A percentile compares a stretch with the other conserved stretches of the same genome.
These are phyloP conservation scores for Anthracocystis setariae DNA, from an alignment of 1,284 basidiomycete species.

Conservation along the genomic window DNA sequence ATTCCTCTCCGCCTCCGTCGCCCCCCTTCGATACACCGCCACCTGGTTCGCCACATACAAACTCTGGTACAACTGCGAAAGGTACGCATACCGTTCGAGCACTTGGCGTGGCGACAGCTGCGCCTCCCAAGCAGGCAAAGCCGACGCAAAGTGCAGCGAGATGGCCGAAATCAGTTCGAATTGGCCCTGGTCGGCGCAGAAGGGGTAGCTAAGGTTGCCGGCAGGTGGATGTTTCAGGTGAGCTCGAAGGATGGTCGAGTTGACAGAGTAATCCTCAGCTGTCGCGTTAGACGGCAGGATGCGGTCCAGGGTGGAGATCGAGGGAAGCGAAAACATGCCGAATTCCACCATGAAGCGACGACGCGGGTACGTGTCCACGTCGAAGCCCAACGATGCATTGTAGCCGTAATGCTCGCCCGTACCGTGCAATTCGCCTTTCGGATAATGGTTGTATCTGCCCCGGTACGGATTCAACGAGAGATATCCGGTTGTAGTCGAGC, in stretches of 20 bases:
- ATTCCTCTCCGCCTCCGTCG: conserved; percentile 75
- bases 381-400: conserved; percentile 72
- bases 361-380: conserved; percentile 73
- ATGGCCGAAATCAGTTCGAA: conserved; percentile 73
- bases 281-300: conserved; percentile 69
- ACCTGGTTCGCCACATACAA: conserved; percentile 71
- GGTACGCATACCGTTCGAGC: conserved; percentile 36
- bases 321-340: conserved; percentile 76
- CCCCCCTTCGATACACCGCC: conserved; percentile 75
- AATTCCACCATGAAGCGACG: conserved; percentile 76
- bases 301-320: conserved; percentile 75
- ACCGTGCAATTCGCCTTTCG: conserved; percentile 73
- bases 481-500: conserved; percentile 73
- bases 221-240: conserved; percentile 74
- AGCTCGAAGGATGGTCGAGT: conserved; percentile 74
- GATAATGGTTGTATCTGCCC: conserved; percentile 72
- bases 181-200: conserved; percentile 73
- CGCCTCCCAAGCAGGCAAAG: too few relatives aligned
- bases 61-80: conserved; percentile 45
- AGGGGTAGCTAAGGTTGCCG: conserved; percentile 73
- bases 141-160: conserved; percentile 67
- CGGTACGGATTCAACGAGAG: conserved; percentile 74
- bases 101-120: not conserved
- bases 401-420: conserved; percentile 70
- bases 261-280: conserved; percentile 71